Conservation (phyloP, 495 filamentous ascomycete genomes). For the Neurospora pannonica region DNA sequence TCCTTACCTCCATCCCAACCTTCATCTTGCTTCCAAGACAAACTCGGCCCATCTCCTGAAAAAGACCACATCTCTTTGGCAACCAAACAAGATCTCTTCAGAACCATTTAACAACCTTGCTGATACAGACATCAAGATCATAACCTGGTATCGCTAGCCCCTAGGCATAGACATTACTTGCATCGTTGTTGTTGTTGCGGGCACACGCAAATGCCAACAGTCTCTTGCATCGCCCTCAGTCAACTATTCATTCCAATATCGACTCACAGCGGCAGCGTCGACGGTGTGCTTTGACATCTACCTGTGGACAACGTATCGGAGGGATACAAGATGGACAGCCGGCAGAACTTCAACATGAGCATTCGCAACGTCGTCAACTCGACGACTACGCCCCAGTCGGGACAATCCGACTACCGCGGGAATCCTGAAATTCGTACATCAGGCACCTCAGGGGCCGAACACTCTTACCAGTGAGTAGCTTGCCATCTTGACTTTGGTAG, state of each 20-base stretch:
- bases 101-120: background rate
- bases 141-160: background rate
- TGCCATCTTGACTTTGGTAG: background rate
- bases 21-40: background rate
- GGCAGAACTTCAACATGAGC: background rate
- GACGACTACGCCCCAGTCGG: background rate
- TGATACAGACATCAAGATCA: background rate
- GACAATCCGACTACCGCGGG: background rate
- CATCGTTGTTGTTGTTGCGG: background rate
- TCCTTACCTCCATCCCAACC: background rate
- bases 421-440: background rate
- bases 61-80: background rate
- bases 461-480: background rate
- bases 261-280: background rate
- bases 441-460: background rate
- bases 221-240: background rate
- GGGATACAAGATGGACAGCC: background rate
- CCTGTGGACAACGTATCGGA: background rate
- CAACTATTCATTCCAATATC: background rate
- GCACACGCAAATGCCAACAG: background rate
- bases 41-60: background rate
- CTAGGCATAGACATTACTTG: background rate
- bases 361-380: background rate
- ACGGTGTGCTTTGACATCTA: background rate
- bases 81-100: background rate